Percentiles rank a stretch among this genome's conserved stretches.
Evolutionary conservation across 495 filamentous ascomycete species (phyloP).

Genomic region (Darksidea phi): DNA sequence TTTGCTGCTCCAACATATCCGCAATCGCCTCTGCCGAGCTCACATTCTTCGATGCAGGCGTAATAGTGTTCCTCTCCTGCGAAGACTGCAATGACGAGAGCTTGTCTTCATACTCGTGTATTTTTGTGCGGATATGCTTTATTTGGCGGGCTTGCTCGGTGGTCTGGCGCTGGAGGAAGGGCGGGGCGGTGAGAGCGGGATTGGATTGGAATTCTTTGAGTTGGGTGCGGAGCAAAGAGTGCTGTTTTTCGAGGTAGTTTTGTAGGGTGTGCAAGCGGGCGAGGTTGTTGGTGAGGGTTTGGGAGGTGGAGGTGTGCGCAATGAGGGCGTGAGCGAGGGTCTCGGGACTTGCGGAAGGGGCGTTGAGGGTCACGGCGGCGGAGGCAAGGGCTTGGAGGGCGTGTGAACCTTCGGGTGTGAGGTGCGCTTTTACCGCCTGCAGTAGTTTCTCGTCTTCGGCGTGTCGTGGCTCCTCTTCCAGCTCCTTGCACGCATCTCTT

Average conservation of each 20-base stretch:
- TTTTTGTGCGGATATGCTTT: conserved; percentile 28
- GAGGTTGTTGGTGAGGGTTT: conserved; percentile 28
- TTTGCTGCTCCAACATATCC: conserved; percentile 58
- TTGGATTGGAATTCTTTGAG: conserved; percentile 18
- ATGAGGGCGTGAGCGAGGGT: conserved; percentile 34
- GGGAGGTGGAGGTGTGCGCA: conserved; percentile 15
- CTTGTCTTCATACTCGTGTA: conserved; percentile 31
- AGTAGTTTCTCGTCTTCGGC: conserved; percentile 14
- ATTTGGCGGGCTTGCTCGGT: conserved; percentile 25
- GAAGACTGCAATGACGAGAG: conserved; percentile 12
- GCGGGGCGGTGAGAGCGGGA: conserved; percentile 24
- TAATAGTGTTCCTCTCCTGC: conserved; percentile 1
- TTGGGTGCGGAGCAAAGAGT: conserved; percentile 24
- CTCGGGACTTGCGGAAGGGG: conserved; percentile 20
- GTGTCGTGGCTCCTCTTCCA: conserved; percentile 42
- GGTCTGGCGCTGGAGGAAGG: conserved; percentile 28
- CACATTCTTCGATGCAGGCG: background rate
- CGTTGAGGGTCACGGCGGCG: conserved; percentile 19
- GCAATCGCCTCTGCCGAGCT: conserved; percentile 50
- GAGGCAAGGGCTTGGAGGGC: conserved; percentile 26
- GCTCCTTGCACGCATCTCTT: conserved; percentile 48
- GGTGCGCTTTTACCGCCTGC: conserved; percentile 8
- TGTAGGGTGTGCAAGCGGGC: conserved; percentile 26
- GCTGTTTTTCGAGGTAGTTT: conserved; percentile 22
- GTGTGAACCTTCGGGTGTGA: conserved; percentile 20